Base-by-base conservation (phyloP, 108 stramenopile species). In the Mayamaea pseudoterrestris region DNA sequence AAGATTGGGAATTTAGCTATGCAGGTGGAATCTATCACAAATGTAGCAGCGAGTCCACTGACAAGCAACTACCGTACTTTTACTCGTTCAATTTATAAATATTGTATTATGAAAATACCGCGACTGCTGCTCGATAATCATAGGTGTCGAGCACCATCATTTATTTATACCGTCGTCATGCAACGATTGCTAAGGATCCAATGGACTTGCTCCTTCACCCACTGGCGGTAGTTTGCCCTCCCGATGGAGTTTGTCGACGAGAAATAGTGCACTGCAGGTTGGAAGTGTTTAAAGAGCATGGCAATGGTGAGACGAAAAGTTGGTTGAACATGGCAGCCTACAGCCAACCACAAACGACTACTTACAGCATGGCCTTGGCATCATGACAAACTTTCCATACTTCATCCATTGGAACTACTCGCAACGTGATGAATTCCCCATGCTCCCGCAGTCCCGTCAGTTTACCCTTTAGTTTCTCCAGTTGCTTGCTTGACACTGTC, bases 341-440 rank as follows among this genome's bases (percentile, higher is more conserved):
- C 7, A 29, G 5, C 39, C 16, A 53, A 21, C 6, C 12, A 3
- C 30, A 46, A 39, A 27, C 1, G 9, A 22, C 16, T 35, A 57
- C 60, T 21, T 61, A 63, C 61, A 44, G 42, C 27, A 66, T 50
- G 11, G 59, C 65, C 34, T 68, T 68, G 47, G 60, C 45, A 31
- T 68, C 66, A 3, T 27, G 55, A 12, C 52, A 68, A 7, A 51
- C 41, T 39, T 32, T 22, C 66, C 66, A 68, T 21, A 61, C 29
- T 41, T 61, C 45, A 27, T 68, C 47, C 27, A 61, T 44, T 0
- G 54, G 55, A 18, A 68, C 60, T 17, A 68, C 50, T 5, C 50
- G 49, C 22, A 68, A 35, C 7, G 60, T 57, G 25, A 68, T 68
- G 36, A 48, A 37, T 47, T 68, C 66, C 1, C 66, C 66, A 18